Percentiles rank a stretch among this genome's conserved stretches.
These are phyloP conservation scores for Lactuca sativa DNA, from an alignment of 129 eudicot species.

Conservation along the genomic window DNA sequence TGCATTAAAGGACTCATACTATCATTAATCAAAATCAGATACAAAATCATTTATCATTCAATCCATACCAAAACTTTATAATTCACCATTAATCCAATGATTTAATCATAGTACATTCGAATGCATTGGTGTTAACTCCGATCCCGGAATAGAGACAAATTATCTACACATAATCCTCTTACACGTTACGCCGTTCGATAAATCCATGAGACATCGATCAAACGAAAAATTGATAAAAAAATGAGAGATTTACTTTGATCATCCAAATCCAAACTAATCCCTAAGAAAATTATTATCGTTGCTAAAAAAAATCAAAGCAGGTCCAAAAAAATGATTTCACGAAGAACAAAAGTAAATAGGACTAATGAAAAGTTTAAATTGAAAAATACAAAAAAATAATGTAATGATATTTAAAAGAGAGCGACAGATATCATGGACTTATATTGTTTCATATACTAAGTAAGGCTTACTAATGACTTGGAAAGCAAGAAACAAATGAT, in stretches of 20 bases:
- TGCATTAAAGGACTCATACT: no score
- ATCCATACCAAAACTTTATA: neutral
- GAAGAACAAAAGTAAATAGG: slow-evolving; percentile 6
- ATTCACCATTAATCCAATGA: slow-evolving; percentile 4
- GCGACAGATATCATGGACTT: slow-evolving; percentile 30
- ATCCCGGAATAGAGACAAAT: neutral
- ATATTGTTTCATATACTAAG: no score
- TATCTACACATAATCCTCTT: slow-evolving; percentile 1
- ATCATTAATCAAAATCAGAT: neutral
- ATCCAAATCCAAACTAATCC: slow-evolving; percentile 2
- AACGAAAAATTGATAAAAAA: neutral
- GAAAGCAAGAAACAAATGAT: no score
- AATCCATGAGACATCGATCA: neutral
- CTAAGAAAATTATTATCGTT: neutral
- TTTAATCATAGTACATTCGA: neutral
- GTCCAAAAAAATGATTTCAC: slow-evolving; percentile 8
- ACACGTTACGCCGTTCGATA: neutral
- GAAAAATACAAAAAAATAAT: neutral
- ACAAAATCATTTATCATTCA: neutral
- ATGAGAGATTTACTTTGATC: slow-evolving; percentile 28
- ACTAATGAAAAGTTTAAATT: neutral
- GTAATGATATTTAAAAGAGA: slow-evolving; percentile 8
- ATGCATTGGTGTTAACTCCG: slow-evolving; percentile 1
- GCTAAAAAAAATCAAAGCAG: slow-evolving; percentile 7
- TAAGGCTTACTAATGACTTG: no score